Base-by-base conservation (phyloP, 495 filamentous ascomycete genomes). In the Aspergillus saccharolyticus region DNA sequence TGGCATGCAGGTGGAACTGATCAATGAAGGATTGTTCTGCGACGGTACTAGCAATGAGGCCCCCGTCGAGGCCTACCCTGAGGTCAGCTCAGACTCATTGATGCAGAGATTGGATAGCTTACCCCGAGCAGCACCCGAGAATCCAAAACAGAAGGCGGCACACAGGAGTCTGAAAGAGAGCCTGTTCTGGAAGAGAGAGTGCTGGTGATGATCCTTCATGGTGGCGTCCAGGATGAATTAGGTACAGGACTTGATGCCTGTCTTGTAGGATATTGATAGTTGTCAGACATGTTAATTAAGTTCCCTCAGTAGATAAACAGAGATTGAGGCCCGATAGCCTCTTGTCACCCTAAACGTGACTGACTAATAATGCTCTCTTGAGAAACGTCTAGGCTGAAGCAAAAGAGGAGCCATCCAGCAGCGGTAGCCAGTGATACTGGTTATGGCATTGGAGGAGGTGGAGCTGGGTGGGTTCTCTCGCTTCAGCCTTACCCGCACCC, bases 41-140 rank as follows among this genome's bases (percentile, higher is more conserved):
- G 12, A 66, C 63, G 3, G 63, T 64, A 19, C 53, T 68, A 3
- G 63, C 76, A 63, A 85, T 85, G 25, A 85, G 71, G 18, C 83
- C 84, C 59, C 85, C 83, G 54, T 87, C 84, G 9, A 87, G 57
- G 19, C 66, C 64, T 63, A 17, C 20, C 16, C 17, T 10, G 19
- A n/a, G 25, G 39, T 47, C 39, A 55, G 21, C 24, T 22, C 7
- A 42, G 24, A 7, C 19, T 22, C 20, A 25, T 50, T 2, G 14
- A 15, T 39, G 33, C 9, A 22, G 16, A 18, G 20, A 20, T 19
- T 1, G 19, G 15, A n/a, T 22, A 39, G 25, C 57, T 24, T 42
- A 63, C 63, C 63, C 54, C 63, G 53, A 20, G 59, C 59, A 44
- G 57, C 58, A 15, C 63, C 63, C 1, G 55, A 58, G 25, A 66